Evolutionary conservation across 176 grass and related monocot species (phyloP), one percentile per base, ranked within the genome.

Genomic region (Aegilops speltoides): DNA sequence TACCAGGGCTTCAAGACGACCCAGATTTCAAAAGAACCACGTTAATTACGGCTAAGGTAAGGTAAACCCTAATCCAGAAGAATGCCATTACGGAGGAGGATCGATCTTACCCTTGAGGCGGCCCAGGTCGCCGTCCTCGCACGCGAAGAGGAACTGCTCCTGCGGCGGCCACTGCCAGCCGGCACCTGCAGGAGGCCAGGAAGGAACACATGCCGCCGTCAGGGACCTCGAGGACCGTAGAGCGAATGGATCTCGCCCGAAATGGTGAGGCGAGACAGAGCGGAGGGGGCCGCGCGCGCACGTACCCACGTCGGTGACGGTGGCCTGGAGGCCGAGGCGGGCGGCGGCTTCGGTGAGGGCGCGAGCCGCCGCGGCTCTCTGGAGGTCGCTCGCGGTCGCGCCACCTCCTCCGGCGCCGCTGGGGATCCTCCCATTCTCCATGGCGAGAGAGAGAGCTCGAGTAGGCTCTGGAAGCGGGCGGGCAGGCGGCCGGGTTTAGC

Each of bases 31-130:
- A 43, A 46, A 68, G 46, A 31, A 61, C 3, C 26, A 46, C 26
- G 67, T 73, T 23, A 72, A 6, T 43, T 68, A 32, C 3, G 46
- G 24, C 43, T 3, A 16, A 82, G 1, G 10, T 41, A 41, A 40
- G 23, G 20, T 22, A 8, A 81, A 69, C 19, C 80, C 63, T 22
- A 29, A 17, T 2, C 32, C 46, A 63, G 33, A 29, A 22, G 59
- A 64, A 64, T 4, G 8, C 4, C n/a, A 34, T 68, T 59, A 24
- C 11, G 37, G n/a, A 36, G 41, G 23, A 19, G 54, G 34, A 10
- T 31, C 31, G 31, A 3, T 40, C 26, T 62, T 75, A 88, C 87
- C 80, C 80, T 26, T 83, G 73, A 83, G 19, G 87, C 80, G 73
- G 48, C 10, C 71, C 15, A 88, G 1, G 73, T 71, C 56, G 36